Percentiles rank a stretch among this genome's conserved stretches.
Conservation (phyloP, 805 yeast species). For the Debaryomyces hansenii region DNA sequence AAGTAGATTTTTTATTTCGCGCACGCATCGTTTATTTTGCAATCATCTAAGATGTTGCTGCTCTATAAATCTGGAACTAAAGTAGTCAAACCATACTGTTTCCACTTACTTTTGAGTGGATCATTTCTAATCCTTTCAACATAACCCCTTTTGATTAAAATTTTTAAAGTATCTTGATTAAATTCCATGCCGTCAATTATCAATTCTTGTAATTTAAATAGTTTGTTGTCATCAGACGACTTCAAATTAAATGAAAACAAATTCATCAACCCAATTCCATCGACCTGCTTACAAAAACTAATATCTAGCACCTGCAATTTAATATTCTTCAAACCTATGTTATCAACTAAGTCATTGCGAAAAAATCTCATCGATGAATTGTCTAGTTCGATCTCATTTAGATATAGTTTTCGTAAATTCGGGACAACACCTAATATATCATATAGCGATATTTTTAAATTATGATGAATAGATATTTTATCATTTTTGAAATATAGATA, state of each 20-base stretch:
- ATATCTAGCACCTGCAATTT: constrained; percentile 30
- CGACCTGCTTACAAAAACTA: constrained; percentile 33
- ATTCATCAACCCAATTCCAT: constrained; percentile 40
- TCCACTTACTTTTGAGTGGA: constrained; percentile 28
- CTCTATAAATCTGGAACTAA: constrained; percentile 10
- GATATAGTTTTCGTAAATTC: constrained; percentile 18
- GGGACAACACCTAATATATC: constrained; percentile 21
- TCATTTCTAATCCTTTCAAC: constrained; percentile 23
- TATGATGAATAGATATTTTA: constrained; percentile 9
- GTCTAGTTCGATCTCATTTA: constrained; percentile 39
- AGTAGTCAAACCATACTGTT: constrained; percentile 35
- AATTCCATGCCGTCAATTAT: constrained; percentile 35
- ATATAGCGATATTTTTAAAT: constrained; percentile 11
- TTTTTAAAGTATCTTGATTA: constrained; percentile 24
- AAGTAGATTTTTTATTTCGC: not conserved
- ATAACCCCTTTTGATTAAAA: constrained; percentile 16
- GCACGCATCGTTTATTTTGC: constrained; percentile 2
- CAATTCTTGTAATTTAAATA: constrained; percentile 18
- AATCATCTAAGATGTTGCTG: not conserved
- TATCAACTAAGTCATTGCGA: constrained; percentile 21
- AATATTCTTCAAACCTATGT: constrained; percentile 11
- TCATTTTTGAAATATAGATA: constrained; percentile 27
- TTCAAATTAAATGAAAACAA: constrained; percentile 18
- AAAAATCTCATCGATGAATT: constrained; percentile 31
- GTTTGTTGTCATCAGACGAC: constrained; percentile 2